Conservation (phyloP, 768 basidiomycete genomes). For the Suillus discolor region DNA sequence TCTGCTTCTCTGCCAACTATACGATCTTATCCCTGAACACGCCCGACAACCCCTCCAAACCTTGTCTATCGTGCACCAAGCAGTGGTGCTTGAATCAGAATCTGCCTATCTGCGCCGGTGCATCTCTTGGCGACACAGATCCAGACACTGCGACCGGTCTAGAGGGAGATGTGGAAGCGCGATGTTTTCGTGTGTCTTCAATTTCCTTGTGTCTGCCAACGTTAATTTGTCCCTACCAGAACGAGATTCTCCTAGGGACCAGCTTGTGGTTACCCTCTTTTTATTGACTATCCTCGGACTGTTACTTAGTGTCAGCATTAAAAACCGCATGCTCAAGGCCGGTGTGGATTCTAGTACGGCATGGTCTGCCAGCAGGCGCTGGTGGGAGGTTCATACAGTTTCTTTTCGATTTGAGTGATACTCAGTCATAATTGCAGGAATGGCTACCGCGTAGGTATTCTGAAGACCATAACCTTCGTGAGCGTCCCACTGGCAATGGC, state of each 20-base stretch:
- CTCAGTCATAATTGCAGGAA: slow-evolving; percentile 25
- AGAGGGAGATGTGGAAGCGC: slow-evolving; percentile 93
- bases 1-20: slow-evolving; percentile 88
- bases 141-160: slow-evolving; percentile 93
- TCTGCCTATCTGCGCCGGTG: slow-evolving; percentile 79
- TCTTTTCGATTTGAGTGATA: slow-evolving; percentile 14
- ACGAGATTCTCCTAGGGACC: slow-evolving; percentile 94
- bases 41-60: slow-evolving; percentile 85
- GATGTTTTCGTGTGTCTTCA: slow-evolving; percentile 85
- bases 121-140: slow-evolving; percentile 82
- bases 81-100: slow-evolving; percentile 96
- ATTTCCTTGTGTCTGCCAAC: slow-evolving; percentile 29
- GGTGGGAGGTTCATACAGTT: slow-evolving; percentile 76
- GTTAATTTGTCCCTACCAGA: slow-evolving; percentile 48
- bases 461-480: slow-evolving; percentile 54
- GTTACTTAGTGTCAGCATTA: slow-evolving; percentile 81
- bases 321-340: slow-evolving; percentile 78
- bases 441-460: slow-evolving; percentile 51
- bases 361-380: slow-evolving; percentile 65
- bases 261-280: slow-evolving; percentile 90
- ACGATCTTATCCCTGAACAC: slow-evolving; percentile 79
- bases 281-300: slow-evolving; percentile 86
- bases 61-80: slow-evolving; percentile 91
- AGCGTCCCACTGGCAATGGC: slow-evolving; percentile 31
- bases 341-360: slow-evolving; percentile 65